Conservation (phyloP, 2,329 filamentous ascomycete species). For the Hysterium pulicare region DNA sequence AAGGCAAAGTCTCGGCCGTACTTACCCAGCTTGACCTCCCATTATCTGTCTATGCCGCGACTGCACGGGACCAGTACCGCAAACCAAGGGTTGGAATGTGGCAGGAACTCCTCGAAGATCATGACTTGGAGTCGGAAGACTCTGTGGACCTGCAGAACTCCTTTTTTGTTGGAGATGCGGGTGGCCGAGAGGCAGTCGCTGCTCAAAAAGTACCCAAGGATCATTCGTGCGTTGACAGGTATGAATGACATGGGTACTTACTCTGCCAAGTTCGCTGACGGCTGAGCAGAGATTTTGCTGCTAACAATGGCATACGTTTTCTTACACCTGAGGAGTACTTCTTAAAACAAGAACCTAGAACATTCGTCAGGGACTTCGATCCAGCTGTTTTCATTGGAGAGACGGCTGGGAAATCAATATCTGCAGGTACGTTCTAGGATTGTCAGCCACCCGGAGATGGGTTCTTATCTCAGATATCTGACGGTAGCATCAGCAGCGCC, state of each 20-base stretch:
- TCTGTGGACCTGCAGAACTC: conserved; percentile 68
- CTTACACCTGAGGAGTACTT: conserved; percentile 92
- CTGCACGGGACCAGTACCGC: conserved; percentile 73
- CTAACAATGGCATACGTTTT: conserved; percentile 78
- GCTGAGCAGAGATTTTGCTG: conserved; percentile 69
- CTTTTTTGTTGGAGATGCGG: conserved; percentile 88
- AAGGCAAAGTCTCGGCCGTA: conserved; percentile 70
- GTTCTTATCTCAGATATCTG: conserved; percentile 14
- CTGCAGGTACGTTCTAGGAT: conserved; percentile 29
- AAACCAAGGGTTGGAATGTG: conserved; percentile 93
- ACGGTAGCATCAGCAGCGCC: conserved; percentile 19
- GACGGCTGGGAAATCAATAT: conserved; percentile 21
- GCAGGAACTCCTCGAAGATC: conserved; percentile 59
- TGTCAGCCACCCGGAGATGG: conserved; percentile 12
- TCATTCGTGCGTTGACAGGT: conserved; percentile 60
- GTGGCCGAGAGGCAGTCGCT: conserved; percentile 45
- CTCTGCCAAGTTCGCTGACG: conserved; percentile 17
- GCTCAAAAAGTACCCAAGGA: conserved; percentile 47
- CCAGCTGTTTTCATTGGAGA: conserved; percentile 44
- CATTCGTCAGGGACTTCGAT: conserved; percentile 70
- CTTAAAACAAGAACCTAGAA: conserved; percentile 61
- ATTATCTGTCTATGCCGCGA: conserved; percentile 80
- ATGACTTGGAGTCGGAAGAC: conserved; percentile 45
- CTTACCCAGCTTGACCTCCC: conserved; percentile 72
- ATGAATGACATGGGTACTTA: conserved; percentile 13